Evolutionary conservation across 768 basidiomycete species (phyloP), one percentile per base, ranked within the genome.

Genomic region (Punctularia strigosozonata): DNA sequence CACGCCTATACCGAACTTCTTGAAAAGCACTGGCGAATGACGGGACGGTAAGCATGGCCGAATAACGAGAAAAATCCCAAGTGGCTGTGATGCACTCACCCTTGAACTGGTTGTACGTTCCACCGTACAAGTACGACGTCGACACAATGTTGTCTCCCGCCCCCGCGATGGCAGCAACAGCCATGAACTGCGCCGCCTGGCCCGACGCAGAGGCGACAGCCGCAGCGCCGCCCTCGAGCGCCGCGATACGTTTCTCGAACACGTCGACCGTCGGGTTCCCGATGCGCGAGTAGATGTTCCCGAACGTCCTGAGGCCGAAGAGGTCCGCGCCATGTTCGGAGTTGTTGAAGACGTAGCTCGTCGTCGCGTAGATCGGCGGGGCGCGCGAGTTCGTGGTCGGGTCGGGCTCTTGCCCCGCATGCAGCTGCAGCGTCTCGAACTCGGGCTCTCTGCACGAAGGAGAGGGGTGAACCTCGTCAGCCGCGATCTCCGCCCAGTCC

Each of bases 81-180:
- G n/a, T n/a, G n/a, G n/a, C n/a, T n/a, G n/a, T n/a, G n/a, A n/a
- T n/a, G 21, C 12, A 38, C 38, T 5, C 34, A 68, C 75, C 68
- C 63, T 80, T 82, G 60, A 82, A 75, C 54, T 81, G 80, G 46
- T 81, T 82, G 59, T 73, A 82, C 4, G 77, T 80, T 75, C 80
- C 80, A 33, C 80, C 80, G 41, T 83, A 84, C 14, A 84, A 61
- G 49, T 64, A 71, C 7, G 77, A 71, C 75, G 78, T 71, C 2
- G 79, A 72, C 5, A 88, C 73, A 39, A 87, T 81, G 52, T 88
- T 89, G 50, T 88, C 85, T 1, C 86, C 85, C 5, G 66, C 53
- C 2, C 65, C 58, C 2, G 78, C 75, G 30, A 84, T 54, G 21
- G 75, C 67, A 1, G 69, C 55, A 43, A 86, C 72, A 2, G 83